These are phyloP conservation scores for Monoraphidium neglectum DNA, from an alignment of 139 green algal species.

Conservation along the genomic window DNA sequence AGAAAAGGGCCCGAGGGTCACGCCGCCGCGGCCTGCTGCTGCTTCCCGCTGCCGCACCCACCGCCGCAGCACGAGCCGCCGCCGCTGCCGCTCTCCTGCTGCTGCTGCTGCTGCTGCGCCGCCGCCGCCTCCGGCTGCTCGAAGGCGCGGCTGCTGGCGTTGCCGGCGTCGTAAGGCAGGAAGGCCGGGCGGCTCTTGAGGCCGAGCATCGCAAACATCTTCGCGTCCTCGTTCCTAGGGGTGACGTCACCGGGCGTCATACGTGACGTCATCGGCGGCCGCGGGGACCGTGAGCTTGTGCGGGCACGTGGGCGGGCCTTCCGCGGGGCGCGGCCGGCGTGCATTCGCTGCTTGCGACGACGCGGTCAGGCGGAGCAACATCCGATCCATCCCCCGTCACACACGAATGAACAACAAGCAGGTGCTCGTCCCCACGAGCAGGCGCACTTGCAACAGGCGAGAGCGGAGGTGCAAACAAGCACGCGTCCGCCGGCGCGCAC, in stretches of 20 bases:
- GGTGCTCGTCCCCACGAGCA: too few species aligned
- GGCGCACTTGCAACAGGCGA: too few species aligned
- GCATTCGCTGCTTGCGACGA: too few species aligned
- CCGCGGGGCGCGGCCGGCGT: too few species aligned
- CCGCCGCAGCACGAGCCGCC: neutral
- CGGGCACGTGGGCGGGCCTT: too few species aligned
- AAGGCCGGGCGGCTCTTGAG: slow-evolving; percentile 82
- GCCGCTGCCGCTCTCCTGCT: neutral
- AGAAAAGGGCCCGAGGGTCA: too few species aligned
- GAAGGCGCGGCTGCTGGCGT: slow-evolving; percentile 44
- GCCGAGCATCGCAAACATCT: slow-evolving; percentile 88
- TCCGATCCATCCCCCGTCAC: too few species aligned
- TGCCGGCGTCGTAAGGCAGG: slow-evolving; percentile 74
- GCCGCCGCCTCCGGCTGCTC: slow-evolving; percentile 3
- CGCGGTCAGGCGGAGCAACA: too few species aligned
- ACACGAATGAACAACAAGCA: too few species aligned
- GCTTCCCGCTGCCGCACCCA: neutral
- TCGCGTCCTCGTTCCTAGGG: slow-evolving; percentile 52
- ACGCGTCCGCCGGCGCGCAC: slow-evolving; percentile 43
- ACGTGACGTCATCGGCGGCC: too few species aligned
- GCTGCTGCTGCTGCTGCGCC: neutral
- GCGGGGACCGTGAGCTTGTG: too few species aligned
- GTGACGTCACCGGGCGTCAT: too few species aligned
- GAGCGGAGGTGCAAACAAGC: neutral
- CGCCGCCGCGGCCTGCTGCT: slow-evolving; percentile 3